Evolutionary conservation across 2,329 filamentous ascomycete genomes (phyloP).

Genomic region (Chaetoscypha palmicola): DNA sequence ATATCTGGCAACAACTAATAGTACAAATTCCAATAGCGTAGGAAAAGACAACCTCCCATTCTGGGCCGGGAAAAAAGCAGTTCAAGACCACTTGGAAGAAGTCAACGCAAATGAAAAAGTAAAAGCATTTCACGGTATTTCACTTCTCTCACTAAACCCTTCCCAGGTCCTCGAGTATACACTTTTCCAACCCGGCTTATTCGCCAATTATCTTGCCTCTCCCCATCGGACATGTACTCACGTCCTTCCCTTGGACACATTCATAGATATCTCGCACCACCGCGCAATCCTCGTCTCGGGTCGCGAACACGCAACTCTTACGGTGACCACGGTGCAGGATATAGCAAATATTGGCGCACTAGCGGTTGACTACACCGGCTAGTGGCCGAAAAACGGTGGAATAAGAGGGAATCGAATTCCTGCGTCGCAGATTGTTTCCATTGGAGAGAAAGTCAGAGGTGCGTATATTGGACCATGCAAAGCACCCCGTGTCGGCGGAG

Average conservation of each 20-base stretch:
- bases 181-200: constrained; percentile 43
- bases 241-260: constrained; percentile 30
- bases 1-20: too few relatives aligned
- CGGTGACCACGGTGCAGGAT: constrained; percentile 39
- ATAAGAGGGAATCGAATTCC: constrained; percentile 27
- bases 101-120: constrained; percentile 38
- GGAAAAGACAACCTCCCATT: constrained; percentile 39
- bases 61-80: constrained; percentile 44
- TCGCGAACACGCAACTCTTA: constrained; percentile 34
- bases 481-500: too few relatives aligned
- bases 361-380: constrained; percentile 29
- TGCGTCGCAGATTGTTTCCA: constrained; percentile 29
- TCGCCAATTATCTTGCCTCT: constrained; percentile 42
- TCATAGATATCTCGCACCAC: constrained; percentile 30
- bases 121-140: too few relatives aligned
- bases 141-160: background rate
- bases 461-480: constrained; percentile 12
- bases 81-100: constrained; percentile 42
- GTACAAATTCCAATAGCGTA: too few relatives aligned
- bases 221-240: constrained; percentile 36
- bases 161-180: constrained; percentile 40
- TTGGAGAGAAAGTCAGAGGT: constrained; percentile 39
- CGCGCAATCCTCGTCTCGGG: constrained; percentile 39
- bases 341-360: constrained; percentile 32
- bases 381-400: constrained; percentile 31